phyloP scores from a whole-genome alignment of 2,329 filamentous ascomycete species.

The Graphilbum fragrans region DNA sequence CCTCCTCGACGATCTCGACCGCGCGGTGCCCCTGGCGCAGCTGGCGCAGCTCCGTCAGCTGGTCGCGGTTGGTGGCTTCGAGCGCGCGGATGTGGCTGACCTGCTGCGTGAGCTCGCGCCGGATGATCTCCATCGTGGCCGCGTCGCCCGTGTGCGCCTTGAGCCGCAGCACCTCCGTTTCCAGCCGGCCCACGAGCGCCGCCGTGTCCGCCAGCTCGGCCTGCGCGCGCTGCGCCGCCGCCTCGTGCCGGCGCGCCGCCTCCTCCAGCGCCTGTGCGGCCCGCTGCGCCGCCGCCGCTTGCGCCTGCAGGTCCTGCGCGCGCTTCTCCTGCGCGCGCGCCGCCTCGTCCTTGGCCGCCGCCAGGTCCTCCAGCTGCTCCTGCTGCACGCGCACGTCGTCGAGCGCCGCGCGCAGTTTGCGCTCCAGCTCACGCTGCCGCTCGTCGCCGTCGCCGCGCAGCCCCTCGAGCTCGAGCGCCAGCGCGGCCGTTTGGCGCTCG shows the following conservation, averaged over 20 bases:
- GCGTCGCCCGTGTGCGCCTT: constrained; percentile 81
- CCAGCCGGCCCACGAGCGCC: constrained; percentile 57
- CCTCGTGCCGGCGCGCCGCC: constrained; percentile 43
- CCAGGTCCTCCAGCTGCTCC: constrained; percentile 70
- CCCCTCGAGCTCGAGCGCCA: constrained; percentile 39
- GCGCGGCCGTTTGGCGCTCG: constrained; percentile 33
- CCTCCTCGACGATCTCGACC: constrained; percentile 90
- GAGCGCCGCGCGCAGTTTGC: constrained; percentile 55
- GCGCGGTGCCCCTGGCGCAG: constrained; percentile 71
- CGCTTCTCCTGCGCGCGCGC: constrained; percentile 48
- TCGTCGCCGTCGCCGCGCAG: constrained; percentile 35
- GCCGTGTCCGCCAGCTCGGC: constrained; percentile 58
- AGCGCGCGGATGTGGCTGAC: constrained; percentile 81
- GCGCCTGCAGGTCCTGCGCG: constrained; percentile 39
- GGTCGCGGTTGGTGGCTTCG: constrained; percentile 70
- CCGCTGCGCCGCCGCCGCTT: constrained; percentile 32
- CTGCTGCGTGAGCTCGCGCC: constrained; percentile 80
- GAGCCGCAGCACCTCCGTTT: constrained; percentile 70
- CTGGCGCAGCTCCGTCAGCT: constrained; percentile 67
- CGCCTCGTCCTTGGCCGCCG: constrained; percentile 53
- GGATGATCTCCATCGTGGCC: constrained; percentile 75
- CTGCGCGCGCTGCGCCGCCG: constrained; percentile 48
- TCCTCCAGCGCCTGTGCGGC: constrained; percentile 45
- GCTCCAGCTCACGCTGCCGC: constrained; percentile 55
- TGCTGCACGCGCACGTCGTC: constrained; percentile 62